Evolutionary conservation across 2,329 filamentous ascomycete genomes (phyloP).

Genomic region (Epicoccum nigrum): DNA sequence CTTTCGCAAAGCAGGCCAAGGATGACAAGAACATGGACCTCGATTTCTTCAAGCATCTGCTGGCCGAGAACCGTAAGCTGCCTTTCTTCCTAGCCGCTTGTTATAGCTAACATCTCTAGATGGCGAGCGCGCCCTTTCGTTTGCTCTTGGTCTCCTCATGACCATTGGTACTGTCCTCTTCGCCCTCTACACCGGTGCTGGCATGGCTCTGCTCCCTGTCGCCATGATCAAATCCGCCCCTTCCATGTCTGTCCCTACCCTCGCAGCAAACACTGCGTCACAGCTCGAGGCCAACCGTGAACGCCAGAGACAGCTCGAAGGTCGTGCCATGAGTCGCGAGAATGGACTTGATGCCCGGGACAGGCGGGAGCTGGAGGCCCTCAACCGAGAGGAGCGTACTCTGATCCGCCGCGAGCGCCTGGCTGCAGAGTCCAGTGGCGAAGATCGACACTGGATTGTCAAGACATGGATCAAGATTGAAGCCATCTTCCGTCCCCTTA

Average conservation of each 20-base stretch:
- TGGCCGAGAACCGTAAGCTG: slow-evolving; percentile 76
- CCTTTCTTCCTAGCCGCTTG: slow-evolving; percentile 17
- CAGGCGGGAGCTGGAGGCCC: slow-evolving; percentile 82
- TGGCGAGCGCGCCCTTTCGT: slow-evolving; percentile 90
- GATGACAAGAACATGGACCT: slow-evolving; percentile 73
- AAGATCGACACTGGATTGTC: slow-evolving; percentile 76
- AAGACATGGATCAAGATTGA: slow-evolving; percentile 79
- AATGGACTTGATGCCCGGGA: slow-evolving; percentile 83
- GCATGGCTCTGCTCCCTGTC: slow-evolving; percentile 86
- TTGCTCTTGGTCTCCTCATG: slow-evolving; percentile 85
- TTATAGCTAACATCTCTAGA: slow-evolving; percentile 53
- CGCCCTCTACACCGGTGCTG: slow-evolving; percentile 84
- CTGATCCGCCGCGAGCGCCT: slow-evolving; percentile 87
- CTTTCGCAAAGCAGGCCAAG: slow-evolving; percentile 71
- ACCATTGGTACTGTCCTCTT: slow-evolving; percentile 87
- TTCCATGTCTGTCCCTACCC: slow-evolving; percentile 78
- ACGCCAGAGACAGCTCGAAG: slow-evolving; percentile 87
- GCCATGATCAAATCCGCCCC: slow-evolving; percentile 92
- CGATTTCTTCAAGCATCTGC: slow-evolving; percentile 87
- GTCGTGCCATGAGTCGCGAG: slow-evolving; percentile 77
- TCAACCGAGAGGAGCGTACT: slow-evolving; percentile 89
- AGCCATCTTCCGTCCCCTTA: slow-evolving; percentile 83
- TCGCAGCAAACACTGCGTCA: slow-evolving; percentile 76
- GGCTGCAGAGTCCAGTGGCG: slow-evolving; percentile 79
- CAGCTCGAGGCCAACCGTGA: slow-evolving; percentile 88